Conservation (phyloP, 1,284 basidiomycete genomes). For the Irpex sp. region DNA sequence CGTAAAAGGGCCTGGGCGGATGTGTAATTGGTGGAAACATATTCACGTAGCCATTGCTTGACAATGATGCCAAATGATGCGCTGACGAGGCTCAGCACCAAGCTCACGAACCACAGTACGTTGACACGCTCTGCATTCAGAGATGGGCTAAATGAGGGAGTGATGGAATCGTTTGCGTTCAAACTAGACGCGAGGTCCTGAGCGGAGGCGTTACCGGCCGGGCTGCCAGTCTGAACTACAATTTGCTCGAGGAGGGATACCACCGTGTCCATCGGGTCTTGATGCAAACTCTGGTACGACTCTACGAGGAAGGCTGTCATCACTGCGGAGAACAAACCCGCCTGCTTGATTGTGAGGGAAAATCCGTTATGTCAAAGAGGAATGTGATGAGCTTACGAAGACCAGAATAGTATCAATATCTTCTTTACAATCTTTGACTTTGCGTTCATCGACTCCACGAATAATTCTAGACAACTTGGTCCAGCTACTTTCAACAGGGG, state of each 20-base stretch:
- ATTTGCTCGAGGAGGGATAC: neutral
- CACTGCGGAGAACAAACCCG: neutral
- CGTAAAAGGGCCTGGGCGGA: neutral
- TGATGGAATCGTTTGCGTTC: too few relatives aligned
- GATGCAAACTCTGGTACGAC: neutral
- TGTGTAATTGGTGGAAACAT: neutral
- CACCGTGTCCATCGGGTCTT: neutral
- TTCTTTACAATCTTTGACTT: neutral
- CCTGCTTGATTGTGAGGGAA: neutral
- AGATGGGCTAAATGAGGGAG: neutral
- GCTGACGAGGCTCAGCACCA: neutral
- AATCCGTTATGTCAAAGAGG: too few relatives aligned
- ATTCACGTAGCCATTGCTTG: slow-evolving; percentile 1
- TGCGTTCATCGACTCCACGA: neutral
- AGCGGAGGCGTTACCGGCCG: too few relatives aligned
- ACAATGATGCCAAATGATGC: neutral
- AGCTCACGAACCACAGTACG: neutral
- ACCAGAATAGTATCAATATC: neutral
- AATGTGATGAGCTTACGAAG: too few relatives aligned
- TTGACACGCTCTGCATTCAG: neutral
- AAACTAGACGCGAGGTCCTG: too few relatives aligned
- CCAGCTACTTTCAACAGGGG: too few relatives aligned
- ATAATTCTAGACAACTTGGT: neutral
- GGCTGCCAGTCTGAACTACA: neutral
- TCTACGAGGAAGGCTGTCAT: neutral